Evolutionary conservation across 352 stramenopile genomes (phyloP).

Genomic region (Plasmopara viticola): DNA sequence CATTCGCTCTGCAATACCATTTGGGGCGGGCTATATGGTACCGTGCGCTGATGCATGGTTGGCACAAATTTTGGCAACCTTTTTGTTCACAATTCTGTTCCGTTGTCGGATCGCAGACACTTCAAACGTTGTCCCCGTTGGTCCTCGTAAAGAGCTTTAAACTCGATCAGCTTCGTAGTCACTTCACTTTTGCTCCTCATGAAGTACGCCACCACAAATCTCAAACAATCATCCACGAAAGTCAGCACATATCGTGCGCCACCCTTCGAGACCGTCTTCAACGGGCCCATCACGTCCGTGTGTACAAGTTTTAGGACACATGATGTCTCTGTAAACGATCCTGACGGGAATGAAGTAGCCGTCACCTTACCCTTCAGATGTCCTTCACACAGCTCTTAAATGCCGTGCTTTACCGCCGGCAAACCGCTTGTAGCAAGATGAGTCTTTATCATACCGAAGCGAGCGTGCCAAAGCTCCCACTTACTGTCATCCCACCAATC

Average conservation of each 20-base stretch:
- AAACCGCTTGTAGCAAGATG: too few species aligned
- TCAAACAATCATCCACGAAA: neutral
- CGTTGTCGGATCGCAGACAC: neutral
- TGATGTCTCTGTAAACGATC: neutral
- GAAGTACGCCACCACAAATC: neutral
- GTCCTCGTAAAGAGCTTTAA: neutral
- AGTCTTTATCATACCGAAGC: too few species aligned
- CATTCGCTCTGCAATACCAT: too few species aligned
- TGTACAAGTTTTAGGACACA: too few species aligned
- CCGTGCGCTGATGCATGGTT: too few species aligned
- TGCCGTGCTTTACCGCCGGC: too few species aligned
- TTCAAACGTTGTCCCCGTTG: neutral
- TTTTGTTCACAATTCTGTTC: conserved; percentile 1
- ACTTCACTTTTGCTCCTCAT: neutral
- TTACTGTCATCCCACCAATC: too few species aligned
- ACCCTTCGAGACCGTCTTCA: neutral
- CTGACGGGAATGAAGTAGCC: too few species aligned
- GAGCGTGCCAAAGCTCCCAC: too few species aligned
- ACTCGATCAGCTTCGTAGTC: neutral
- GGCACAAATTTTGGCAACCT: too few species aligned
- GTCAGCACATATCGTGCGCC: conserved; percentile 1
- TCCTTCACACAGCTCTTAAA: too few species aligned
- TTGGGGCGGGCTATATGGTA: too few species aligned
- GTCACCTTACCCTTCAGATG: conserved; percentile 1
- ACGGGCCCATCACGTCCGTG: neutral